Conservation (phyloP, 306 rosid genomes). For the Macrotyloma uniflorum region DNA sequence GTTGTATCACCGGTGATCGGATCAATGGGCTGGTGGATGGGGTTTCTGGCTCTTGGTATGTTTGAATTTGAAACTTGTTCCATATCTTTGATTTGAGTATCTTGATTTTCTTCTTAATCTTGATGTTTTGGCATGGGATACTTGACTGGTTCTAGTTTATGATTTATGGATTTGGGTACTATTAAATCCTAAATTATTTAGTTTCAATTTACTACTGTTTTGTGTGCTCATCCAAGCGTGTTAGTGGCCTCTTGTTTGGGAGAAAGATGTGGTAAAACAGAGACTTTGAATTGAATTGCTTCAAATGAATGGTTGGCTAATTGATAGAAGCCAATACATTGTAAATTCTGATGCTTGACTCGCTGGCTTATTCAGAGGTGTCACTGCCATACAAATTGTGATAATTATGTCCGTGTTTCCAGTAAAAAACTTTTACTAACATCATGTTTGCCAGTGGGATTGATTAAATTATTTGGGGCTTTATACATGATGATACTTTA, state of each 20-base stretch:
- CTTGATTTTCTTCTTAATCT: background rate
- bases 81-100: background rate
- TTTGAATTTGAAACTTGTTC: background rate
- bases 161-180: background rate
- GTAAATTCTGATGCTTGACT: background rate
- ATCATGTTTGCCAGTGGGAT: background rate
- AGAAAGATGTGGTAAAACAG: background rate
- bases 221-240: background rate
- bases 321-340: background rate
- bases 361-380: background rate
- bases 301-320: slow-evolving; percentile 5
- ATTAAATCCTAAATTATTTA: background rate
- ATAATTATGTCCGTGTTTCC: background rate
- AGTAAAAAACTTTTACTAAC: background rate
- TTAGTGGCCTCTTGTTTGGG: background rate
- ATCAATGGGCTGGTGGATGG: slow-evolving; percentile 97
- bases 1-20: slow-evolving; percentile 94
- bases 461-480: background rate
- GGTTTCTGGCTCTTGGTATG: slow-evolving; percentile 88
- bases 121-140: slow-evolving; percentile 17
- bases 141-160: slow-evolving; percentile 7
- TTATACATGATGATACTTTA: background rate
- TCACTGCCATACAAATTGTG: background rate
- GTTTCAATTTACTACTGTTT: background rate
- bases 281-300: background rate